Base-by-base conservation (phyloP, 2,329 filamentous ascomycete species). In the Domatiomyces catenatus region DNA sequence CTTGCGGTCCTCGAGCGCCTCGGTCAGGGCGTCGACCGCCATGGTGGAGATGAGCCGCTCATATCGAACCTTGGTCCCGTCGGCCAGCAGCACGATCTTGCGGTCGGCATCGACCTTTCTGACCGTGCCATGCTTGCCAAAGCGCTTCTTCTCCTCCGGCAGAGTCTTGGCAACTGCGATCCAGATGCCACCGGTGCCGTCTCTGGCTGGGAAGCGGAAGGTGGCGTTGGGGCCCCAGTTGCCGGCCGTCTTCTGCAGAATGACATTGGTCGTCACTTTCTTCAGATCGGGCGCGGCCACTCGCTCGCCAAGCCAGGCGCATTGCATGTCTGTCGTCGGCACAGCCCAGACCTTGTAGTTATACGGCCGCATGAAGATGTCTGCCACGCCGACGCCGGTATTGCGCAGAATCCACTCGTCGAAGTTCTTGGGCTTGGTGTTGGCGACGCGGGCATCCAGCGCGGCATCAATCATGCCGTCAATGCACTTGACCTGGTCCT, bases 331-430 rank as follows among this genome's bases (percentile, higher is more conserved):
- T 60, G 84, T 94, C 51, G 90, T 95, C 53, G 92, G 92, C 62
- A 96, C 90, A 56, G 92, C 92, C 92, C 92, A 98, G 67, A 98
- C 92, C 75, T 98, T 98, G 82, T 83, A 98, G 80, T 98, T 98
- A 79, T 98, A 98, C 50, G 92, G 92, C 63, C 92, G 79, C 92
- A 98, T 98, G 79, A 98, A 98, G 62, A 90, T 77, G 68, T 98
- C 81, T 59, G 89, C 90, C 63, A 98, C 77, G 62, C 90, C 90
- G 62, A 79, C 74, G 63, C 92, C 92, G 73, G 84, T 89, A 75
- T 84, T 93, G 63, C 92, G 82, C 62, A 96, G 68, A 64, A 96
- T 96, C 89, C 89, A 96, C 75, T 98, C 88, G 65, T 98, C 92
- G 63, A 98, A 98, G 74, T 93, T 77, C 75, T 89, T 84, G 62